phyloP scores from a whole-genome alignment of 164 flowering plant species.

The Stephania yunnanensis region DNA sequence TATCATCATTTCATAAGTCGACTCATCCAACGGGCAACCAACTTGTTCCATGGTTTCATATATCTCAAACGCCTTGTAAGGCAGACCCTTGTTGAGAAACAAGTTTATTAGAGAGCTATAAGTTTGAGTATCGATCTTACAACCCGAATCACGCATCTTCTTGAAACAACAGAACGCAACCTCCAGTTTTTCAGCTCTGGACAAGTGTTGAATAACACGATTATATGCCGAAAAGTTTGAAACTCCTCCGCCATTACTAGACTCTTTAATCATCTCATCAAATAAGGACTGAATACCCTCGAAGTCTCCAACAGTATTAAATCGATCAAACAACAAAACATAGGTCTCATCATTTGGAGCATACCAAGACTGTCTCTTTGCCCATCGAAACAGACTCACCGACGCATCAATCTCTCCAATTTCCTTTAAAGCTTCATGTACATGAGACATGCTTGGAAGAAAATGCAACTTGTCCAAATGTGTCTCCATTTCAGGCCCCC shows the following conservation, averaged over 20 bases:
- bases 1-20: constrained; percentile 87
- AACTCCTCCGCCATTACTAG: constrained; percentile 22
- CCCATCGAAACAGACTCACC: constrained; percentile 73
- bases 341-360: constrained; percentile 53
- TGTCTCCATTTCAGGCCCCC: constrained; percentile 96
- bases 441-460: constrained; percentile 72
- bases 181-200: constrained; percentile 89
- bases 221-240: constrained; percentile 46
- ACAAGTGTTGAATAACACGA: constrained; percentile 69
- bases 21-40: constrained; percentile 52
- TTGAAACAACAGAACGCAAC: constrained; percentile 85
- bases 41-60: constrained; percentile 77
- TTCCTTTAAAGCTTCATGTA: constrained; percentile 54
- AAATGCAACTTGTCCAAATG: constrained; percentile 84
- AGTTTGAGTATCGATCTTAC: constrained; percentile 60
- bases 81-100: constrained; percentile 78
- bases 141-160: constrained; percentile 62
- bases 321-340: constrained; percentile 51
- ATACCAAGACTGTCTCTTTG: constrained; percentile 86
- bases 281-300: constrained; percentile 69
- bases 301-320: constrained; percentile 58
- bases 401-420: constrained; percentile 54
- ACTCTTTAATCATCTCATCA: constrained; percentile 76
- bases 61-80: constrained; percentile 93
- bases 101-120: constrained; percentile 70